These are phyloP conservation scores for Penicillium salamii DNA, from an alignment of 495 filamentous ascomycete genomes.

Conservation along the genomic window DNA sequence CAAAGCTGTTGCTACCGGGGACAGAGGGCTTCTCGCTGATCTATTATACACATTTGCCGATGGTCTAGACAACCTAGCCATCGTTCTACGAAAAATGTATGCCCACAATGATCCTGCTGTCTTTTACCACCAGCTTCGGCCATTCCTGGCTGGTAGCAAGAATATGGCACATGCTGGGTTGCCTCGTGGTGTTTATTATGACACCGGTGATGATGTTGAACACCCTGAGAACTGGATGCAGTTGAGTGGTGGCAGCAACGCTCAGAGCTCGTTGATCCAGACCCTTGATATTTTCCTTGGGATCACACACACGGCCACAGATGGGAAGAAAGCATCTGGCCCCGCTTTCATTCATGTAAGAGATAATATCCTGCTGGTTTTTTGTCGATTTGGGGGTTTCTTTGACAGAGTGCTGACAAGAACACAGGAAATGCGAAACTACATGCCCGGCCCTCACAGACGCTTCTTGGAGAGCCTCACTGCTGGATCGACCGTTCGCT, in stretches of 20 bases:
- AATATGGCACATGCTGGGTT: constrained; percentile 94
- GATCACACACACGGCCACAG: constrained; percentile 84
- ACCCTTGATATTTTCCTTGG: constrained; percentile 89
- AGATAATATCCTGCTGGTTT: neutral
- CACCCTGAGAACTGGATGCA: constrained; percentile 56
- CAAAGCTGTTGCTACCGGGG: constrained; percentile 60
- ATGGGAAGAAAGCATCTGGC: constrained; percentile 52
- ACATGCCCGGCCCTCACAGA: constrained; percentile 93
- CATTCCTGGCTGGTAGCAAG: constrained; percentile 89
- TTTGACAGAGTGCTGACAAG: neutral
- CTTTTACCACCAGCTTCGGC: constrained; percentile 89
- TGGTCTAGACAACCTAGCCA: constrained; percentile 73
- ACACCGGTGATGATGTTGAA: constrained; percentile 59
- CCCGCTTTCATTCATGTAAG: constrained; percentile 34
- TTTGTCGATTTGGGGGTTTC: neutral
- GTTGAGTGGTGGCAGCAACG: constrained; percentile 87
- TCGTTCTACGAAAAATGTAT: constrained; percentile 76
- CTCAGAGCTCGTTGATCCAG: constrained; percentile 90
- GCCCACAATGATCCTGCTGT: constrained; percentile 81
- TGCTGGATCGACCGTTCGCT: constrained; percentile 74
- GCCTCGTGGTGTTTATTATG: constrained; percentile 83
- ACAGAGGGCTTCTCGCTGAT: constrained; percentile 63
- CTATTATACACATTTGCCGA: constrained; percentile 73
- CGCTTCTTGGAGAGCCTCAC: constrained; percentile 78
- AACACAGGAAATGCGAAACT: constrained; percentile 79